Conservation (phyloP, 495 filamentous ascomycete species). For the Filosporella fistucella region DNA sequence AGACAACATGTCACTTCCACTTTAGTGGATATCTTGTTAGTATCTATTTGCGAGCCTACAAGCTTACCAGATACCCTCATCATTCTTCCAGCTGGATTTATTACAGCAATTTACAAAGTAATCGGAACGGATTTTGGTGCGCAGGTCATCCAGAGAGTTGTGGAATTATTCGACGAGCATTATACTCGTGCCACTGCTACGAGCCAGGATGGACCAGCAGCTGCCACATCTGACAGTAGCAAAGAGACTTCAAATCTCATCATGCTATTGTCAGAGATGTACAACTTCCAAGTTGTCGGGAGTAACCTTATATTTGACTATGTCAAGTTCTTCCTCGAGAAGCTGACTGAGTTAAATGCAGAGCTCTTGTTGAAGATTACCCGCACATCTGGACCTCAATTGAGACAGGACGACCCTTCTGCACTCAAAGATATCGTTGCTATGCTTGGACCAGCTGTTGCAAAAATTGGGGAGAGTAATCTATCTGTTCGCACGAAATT, state of each 20-base stretch:
- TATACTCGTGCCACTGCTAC: slow-evolving; percentile 39
- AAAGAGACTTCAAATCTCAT: slow-evolving; percentile 79
- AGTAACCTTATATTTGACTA: slow-evolving; percentile 85
- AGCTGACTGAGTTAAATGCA: slow-evolving; percentile 83
- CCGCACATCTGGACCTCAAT: slow-evolving; percentile 71
- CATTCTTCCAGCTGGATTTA: slow-evolving; percentile 85
- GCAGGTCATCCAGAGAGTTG: slow-evolving; percentile 70
- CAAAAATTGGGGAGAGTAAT: slow-evolving; percentile 51
- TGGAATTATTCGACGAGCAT: slow-evolving; percentile 60
- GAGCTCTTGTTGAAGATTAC: slow-evolving; percentile 85
- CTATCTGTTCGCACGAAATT: slow-evolving; percentile 90
- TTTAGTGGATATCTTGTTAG: slow-evolving; percentile 67
- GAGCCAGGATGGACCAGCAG: slow-evolving; percentile 38
- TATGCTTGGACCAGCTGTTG: slow-evolving; percentile 66
- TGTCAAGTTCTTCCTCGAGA: slow-evolving; percentile 67
- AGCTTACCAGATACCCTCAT: slow-evolving; percentile 80
- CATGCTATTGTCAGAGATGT: slow-evolving; percentile 78
- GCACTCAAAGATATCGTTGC: slow-evolving; percentile 88
- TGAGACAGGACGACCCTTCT: slow-evolving; percentile 86
- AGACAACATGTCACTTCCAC: slow-evolving; percentile 80
- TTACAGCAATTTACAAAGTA: slow-evolving; percentile 80
- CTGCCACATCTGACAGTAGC: slow-evolving; percentile 26
- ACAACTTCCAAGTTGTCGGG: slow-evolving; percentile 85
- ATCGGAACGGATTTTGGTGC: slow-evolving; percentile 86
- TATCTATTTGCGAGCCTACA: slow-evolving; percentile 70